Conservation (phyloP, 129 eudicot species). For the Pulicaria dysenterica region DNA sequence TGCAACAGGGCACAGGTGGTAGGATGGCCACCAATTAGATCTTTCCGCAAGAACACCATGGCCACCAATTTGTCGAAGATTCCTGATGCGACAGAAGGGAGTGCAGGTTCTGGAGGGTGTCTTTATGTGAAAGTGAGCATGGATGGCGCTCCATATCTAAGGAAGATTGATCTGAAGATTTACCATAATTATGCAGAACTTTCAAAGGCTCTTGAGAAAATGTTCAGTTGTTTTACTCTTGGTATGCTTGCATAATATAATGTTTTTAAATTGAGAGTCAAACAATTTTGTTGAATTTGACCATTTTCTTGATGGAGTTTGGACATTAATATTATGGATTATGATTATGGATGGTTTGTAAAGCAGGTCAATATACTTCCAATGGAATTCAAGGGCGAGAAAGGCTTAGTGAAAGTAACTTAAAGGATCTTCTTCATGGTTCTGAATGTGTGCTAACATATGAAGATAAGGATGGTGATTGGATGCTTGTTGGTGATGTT, state of each 20-base stretch:
- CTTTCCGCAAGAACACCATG: constrained; percentile 88
- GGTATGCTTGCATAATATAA: constrained; percentile 43
- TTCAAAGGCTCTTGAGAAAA: constrained; percentile 90
- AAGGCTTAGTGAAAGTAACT: constrained; percentile 61
- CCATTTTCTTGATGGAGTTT: constrained; percentile 8
- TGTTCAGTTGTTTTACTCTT: constrained; percentile 94
- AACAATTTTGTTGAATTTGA: constrained; percentile 14
- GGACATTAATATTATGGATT: not conserved
- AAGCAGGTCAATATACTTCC: constrained; percentile 66
- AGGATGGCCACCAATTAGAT: constrained; percentile 98
- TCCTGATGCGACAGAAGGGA: constrained; percentile 38
- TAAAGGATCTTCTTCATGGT: constrained; percentile 66
- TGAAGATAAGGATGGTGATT: constrained; percentile 95
- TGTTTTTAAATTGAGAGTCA: not conserved
- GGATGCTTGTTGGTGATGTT: constrained; percentile 99
- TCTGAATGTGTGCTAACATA: constrained; percentile 88
- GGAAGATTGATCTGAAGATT: constrained; percentile 89
- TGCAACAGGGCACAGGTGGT: constrained; percentile 82
- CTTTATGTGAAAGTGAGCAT: constrained; percentile 97
- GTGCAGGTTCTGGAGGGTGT: constrained; percentile 52
- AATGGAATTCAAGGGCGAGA: constrained; percentile 55
- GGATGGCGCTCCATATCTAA: constrained; percentile 98
- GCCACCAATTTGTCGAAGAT: constrained; percentile 59
- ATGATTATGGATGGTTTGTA: constrained; percentile 10
- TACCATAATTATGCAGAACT: constrained; percentile 71